These are phyloP conservation scores for Senna tora DNA, from an alignment of 306 rosid genomes.

Conservation along the genomic window DNA sequence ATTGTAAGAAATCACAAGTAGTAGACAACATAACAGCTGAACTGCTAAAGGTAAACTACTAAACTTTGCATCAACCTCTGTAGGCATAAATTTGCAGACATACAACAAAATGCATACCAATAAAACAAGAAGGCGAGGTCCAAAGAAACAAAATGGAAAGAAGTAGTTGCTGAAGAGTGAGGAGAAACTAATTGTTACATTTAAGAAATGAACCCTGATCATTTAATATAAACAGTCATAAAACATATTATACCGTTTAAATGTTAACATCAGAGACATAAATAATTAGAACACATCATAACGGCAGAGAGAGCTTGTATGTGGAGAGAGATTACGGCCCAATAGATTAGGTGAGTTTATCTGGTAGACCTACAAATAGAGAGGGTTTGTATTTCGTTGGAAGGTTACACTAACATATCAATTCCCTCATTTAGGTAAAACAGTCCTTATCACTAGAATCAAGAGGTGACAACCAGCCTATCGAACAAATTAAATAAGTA, in stretches of 20 bases:
- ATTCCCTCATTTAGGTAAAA: background rate
- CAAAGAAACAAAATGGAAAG: slow-evolving; percentile 1
- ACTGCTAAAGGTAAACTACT: background rate
- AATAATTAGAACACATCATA: background rate
- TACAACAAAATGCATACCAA: slow-evolving; percentile 11
- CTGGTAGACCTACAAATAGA: background rate
- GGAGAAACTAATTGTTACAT: background rate
- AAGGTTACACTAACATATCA: background rate
- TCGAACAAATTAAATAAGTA: no score
- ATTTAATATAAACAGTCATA: background rate
- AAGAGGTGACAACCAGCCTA: no score
- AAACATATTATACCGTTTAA: background rate
- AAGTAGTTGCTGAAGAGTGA: slow-evolving; percentile 1
- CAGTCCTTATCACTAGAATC: no score
- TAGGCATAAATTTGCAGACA: background rate
- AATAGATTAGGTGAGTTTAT: background rate
- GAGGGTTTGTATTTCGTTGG: background rate
- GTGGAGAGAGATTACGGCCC: background rate
- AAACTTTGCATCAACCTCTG: slow-evolving; percentile 1
- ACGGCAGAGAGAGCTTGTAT: background rate
- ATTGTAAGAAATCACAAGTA: background rate
- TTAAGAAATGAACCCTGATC: background rate
- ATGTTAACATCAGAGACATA: background rate
- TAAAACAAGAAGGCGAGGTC: background rate
- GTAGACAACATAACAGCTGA: background rate